Evolutionary conservation across 129 eudicot species (phyloP).

Genomic region (Glebionis coronaria): DNA sequence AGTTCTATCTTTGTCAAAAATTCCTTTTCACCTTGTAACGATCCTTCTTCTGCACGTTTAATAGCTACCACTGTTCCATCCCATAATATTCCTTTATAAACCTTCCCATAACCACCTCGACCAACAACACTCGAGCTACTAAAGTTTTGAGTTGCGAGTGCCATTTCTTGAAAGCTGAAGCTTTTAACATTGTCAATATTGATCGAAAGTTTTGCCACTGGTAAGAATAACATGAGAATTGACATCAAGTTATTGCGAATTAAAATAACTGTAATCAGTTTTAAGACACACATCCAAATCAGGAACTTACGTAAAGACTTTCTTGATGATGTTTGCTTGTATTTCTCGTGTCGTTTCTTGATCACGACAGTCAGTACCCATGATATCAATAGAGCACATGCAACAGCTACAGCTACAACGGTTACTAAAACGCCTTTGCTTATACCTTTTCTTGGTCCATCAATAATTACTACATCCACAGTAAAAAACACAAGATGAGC

Average conservation of each 20-base stretch:
- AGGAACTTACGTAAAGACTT: slow-evolving; percentile 48
- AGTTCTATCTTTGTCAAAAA: slow-evolving; percentile 80
- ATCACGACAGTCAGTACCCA: slow-evolving; percentile 42
- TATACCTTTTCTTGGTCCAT: slow-evolving; percentile 31
- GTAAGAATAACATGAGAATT: slow-evolving; percentile 12
- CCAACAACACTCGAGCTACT: slow-evolving; percentile 53
- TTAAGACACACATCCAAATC: background rate
- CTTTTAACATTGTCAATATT: slow-evolving; percentile 71
- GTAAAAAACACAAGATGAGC: slow-evolving; percentile 11
- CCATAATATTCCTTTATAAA: slow-evolving; percentile 58
- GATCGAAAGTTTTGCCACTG: slow-evolving; percentile 64
- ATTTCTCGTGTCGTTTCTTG: slow-evolving; percentile 39
- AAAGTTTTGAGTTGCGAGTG: slow-evolving; percentile 55
- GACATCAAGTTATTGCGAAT: background rate
- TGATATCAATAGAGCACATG: slow-evolving; percentile 40
- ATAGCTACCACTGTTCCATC: slow-evolving; percentile 61
- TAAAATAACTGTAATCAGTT: background rate
- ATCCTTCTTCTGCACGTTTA: slow-evolving; percentile 85
- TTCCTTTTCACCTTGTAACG: slow-evolving; percentile 85
- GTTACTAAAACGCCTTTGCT: slow-evolving; percentile 47
- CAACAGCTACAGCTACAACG: slow-evolving; percentile 36
- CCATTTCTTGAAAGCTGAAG: slow-evolving; percentile 70
- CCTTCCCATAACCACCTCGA: slow-evolving; percentile 89
- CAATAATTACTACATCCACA: slow-evolving; percentile 55
- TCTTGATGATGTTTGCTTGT: slow-evolving; percentile 40